Percentiles rank a stretch among this genome's conserved stretches.
phyloP scores from a whole-genome alignment of 2,329 filamentous ascomycete species.

The Pestalotiopsis sp. region DNA sequence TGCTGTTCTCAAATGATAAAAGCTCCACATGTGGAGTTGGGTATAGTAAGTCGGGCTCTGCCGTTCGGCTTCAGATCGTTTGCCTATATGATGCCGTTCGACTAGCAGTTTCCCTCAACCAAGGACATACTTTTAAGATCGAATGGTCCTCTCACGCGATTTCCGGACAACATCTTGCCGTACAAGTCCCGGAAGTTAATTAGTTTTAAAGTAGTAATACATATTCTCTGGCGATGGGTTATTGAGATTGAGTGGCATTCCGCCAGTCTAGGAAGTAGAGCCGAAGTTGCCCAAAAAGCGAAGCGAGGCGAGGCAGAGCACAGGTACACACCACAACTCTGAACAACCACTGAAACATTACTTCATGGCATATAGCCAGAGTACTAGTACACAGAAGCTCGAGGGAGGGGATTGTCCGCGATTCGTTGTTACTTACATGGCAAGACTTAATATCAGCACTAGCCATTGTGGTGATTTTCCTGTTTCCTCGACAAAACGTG shows the following conservation, averaged over 20 bases:
- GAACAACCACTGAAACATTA: background rate
- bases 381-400: background rate
- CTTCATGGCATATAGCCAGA: background rate
- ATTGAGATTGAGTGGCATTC: background rate
- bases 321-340: background rate
- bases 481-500: conserved; percentile 1
- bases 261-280: background rate
- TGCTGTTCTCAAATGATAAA: no score
- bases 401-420: background rate
- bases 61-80: no score
- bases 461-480: background rate
- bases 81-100: no score
- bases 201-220: background rate
- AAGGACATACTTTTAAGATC: background rate
- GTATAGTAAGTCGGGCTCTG: no score
- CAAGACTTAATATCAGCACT: background rate
- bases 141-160: background rate
- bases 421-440: background rate
- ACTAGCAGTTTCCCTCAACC: background rate
- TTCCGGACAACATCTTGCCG: background rate
- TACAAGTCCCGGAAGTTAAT: background rate
- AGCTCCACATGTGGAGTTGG: no score
- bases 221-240: background rate
- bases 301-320: background rate
- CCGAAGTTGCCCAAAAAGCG: background rate